Evolutionary conservation across 2,329 filamentous ascomycete genomes (phyloP), one percentile per base, ranked within the genome.

Genomic region (Rachicladosporium sp.): DNA sequence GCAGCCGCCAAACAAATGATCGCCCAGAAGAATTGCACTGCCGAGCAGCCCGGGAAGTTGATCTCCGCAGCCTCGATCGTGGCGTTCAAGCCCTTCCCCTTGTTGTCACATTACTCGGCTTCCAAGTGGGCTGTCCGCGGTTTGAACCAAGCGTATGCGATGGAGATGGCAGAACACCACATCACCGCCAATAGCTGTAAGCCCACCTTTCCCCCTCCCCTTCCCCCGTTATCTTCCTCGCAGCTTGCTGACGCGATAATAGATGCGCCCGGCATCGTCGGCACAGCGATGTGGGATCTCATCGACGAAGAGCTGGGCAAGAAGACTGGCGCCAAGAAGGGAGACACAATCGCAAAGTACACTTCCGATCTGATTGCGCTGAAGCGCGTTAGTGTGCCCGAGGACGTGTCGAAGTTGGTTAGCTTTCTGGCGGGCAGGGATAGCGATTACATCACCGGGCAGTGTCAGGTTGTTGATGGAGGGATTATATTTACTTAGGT

Each of bases 121-220:
- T 69, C 69, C 10, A 83, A 83, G 52, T 81, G 69, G 62, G 80
- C 79, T 0, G 76, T 83, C 1, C 66, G 78, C 3, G 78, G 78
- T 0, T 60, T 83, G 37, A 78, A 73, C 1, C 76, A 82, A 54
- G 73, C 69, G 0, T 79, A 78, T 46, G 78, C 78, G 1, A 74
- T 79, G 67, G 77, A 80, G 45, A 65, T 81, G 58, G 78, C 77
- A 0, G 57, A 61, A 35, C 69, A 82, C 52, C 65, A 73, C 42
- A 82, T 83, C 53, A 80, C 74, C 0, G 76, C 72, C 12, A 82
- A 82, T 47, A 36, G 44, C 45, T 51, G 23, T 27, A 27, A 27
- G 23, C 23, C 23, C 4, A 23, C 21, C n/a, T n/a, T n/a, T n/a
- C n/a, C n/a, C n/a, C n/a, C n/a, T n/a, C n/a, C n/a, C n/a, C n/a